Base-by-base conservation (phyloP, 768 basidiomycete species). In the Mycena sanguinolenta region DNA sequence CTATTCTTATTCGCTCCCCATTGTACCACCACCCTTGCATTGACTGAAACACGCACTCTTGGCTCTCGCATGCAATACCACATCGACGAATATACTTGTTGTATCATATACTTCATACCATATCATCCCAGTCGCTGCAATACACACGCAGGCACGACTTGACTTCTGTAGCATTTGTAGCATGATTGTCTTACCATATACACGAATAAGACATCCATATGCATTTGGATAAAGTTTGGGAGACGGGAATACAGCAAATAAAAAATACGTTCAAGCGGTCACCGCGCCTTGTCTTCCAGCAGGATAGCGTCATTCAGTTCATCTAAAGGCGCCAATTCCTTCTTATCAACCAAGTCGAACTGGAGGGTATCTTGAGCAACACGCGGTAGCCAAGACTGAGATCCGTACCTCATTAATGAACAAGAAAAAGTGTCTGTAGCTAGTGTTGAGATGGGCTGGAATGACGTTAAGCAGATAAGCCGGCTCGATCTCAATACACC, bases 401-500 rank as follows among this genome's bases (percentile, higher is more conserved):
- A 16, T 34, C 78, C 87, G 49, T 75, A 95, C 97, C 90, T 99
- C 97, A 74, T 96, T 92, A 70, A 99, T 90, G 78, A 99, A 99
- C 50, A 99, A 85, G 84, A 98, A 95, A 85, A 99, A 99, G 81
- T 99, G 98, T 38, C 95, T 90, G 80, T 99, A 99, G 79, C 96
- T 97, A 17, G 98, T 99, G 79, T 99, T 99, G 73, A 99, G 87
- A 78, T 99, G 98, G 2, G 98, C 98, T 99, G 38, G 65, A 61
- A 58, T 58, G 49, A 52, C 50, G 9, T 44, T 59, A 38, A 36
- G 54, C 57, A 23, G 39, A 54, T 30, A 25, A n/a, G 27, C 46
- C 4, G 8, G 46, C 46, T 23, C 44, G 19, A 42, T 46, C 36
- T 25, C 21, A 46, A 17, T 8, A 59, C 38, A 77, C 84, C 46